Percentiles rank a stretch among this genome's conserved stretches.
phyloP scores from a whole-genome alignment of 164 flowering plant species.

The Akebia trifoliata region DNA sequence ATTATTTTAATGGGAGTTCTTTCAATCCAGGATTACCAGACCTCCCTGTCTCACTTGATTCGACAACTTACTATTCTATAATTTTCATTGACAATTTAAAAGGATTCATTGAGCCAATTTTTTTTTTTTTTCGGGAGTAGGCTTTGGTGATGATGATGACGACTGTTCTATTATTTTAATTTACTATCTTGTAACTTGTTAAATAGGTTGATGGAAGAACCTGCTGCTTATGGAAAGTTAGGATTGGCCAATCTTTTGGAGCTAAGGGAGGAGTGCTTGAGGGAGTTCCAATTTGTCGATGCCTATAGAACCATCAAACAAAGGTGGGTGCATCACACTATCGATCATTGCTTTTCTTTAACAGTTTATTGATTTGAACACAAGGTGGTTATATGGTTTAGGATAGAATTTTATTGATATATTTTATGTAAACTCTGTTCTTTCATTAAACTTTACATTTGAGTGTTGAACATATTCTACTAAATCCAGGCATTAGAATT shows the following conservation, averaged over 20 bases:
- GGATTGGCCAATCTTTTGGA: constrained; percentile 97
- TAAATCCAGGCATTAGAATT: neutral
- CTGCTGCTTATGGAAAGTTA: constrained; percentile 97
- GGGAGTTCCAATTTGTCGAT: constrained; percentile 92
- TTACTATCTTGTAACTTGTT: constrained; percentile 14
- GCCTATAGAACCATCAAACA: constrained; percentile 94
- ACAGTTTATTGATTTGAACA: neutral
- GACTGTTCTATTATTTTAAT: neutral
- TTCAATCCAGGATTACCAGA: too few relatives aligned
- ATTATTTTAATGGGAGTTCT: too few relatives aligned
- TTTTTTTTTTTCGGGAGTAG: too few relatives aligned
- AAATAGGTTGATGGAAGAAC: constrained; percentile 96
- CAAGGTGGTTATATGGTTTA: constrained; percentile 1
- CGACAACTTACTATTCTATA: too few relatives aligned
- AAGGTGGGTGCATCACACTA: constrained; percentile 40
- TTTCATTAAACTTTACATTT: neutral
- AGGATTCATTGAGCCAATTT: too few relatives aligned
- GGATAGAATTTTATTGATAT: neutral
- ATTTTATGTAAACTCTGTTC: neutral
- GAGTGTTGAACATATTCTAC: neutral
- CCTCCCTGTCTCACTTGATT: too few relatives aligned
- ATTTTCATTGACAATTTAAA: too few relatives aligned
- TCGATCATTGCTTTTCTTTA: neutral
- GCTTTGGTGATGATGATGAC: too few relatives aligned
- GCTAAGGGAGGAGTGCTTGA: constrained; percentile 94